Conservation (phyloP, 1,284 basidiomycete species). For the Tremellales sp. region DNA sequence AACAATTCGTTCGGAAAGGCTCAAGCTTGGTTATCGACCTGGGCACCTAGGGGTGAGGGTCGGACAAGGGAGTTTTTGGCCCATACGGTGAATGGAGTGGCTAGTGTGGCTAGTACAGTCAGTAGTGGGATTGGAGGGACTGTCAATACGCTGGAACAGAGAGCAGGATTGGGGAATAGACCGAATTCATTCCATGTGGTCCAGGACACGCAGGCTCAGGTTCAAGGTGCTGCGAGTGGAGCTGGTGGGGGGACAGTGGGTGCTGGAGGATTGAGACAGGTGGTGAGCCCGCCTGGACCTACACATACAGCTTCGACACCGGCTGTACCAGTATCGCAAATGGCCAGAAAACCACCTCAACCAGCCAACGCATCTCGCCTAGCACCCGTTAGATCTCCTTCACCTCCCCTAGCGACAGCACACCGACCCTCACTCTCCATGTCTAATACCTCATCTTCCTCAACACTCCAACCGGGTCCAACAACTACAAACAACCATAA, state of each 20-base stretch:
- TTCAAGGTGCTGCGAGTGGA: too few species aligned
- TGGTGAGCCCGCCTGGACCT: conserved; percentile 14
- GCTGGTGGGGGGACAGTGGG: too few species aligned
- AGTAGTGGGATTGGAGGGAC: conserved; percentile 16
- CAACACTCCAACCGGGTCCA: conserved; percentile 6
- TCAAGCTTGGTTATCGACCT: conserved; percentile 38
- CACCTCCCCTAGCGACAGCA: conserved; percentile 5
- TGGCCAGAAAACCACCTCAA: conserved; percentile 17
- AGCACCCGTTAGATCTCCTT: conserved; percentile 5
- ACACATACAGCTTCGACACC: conserved; percentile 21
- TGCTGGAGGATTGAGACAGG: neutral
- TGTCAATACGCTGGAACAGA: neutral
- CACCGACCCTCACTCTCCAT: conserved; percentile 10
- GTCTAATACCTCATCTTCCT: conserved; percentile 4
- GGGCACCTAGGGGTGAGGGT: conserved; percentile 44
- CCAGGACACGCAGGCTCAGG: too few species aligned
- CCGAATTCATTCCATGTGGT: neutral
- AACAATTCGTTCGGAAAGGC: conserved; percentile 24
- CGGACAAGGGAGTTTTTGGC: conserved; percentile 37
- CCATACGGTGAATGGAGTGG: conserved; percentile 38
- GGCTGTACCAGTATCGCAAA: neutral
- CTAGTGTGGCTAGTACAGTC: conserved; percentile 35
- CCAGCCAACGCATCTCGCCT: conserved; percentile 32
- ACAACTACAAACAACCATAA: too few species aligned
- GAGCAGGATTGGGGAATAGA: neutral